Conservation (phyloP, 805 yeast genomes). For the Danielia oregonensis region DNA sequence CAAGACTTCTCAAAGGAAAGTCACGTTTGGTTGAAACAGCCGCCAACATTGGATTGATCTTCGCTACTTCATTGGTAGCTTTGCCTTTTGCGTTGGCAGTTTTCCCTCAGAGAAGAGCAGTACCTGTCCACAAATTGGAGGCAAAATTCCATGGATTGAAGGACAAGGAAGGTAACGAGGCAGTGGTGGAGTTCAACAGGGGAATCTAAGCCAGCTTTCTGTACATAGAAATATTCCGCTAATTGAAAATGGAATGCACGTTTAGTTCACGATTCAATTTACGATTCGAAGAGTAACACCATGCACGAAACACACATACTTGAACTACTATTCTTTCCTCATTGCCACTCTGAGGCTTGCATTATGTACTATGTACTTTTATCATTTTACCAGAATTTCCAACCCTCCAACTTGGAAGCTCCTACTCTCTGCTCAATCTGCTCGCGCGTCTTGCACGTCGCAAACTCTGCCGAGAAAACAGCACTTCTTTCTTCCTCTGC, state of each 20-base stretch:
- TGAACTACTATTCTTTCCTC: too few species aligned
- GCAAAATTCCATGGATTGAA: constrained; percentile 55
- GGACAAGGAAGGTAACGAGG: constrained; percentile 54
- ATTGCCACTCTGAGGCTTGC: too few species aligned
- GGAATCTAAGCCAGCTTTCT: constrained; percentile 61
- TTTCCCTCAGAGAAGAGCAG: constrained; percentile 82
- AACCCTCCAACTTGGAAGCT: constrained; percentile 36
- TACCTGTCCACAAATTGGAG: constrained; percentile 62
- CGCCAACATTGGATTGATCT: constrained; percentile 82
- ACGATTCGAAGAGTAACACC: too few species aligned
- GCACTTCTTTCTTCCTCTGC: constrained; percentile 5
- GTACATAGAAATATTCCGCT: neutral
- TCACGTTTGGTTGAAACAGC: constrained; percentile 60
- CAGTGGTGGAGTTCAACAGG: constrained; percentile 79
- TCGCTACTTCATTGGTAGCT: constrained; percentile 79
- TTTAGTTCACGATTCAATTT: neutral
- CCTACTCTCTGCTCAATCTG: constrained; percentile 50
- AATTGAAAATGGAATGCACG: neutral
- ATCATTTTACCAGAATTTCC: constrained; percentile 69
- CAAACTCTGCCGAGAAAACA: constrained; percentile 29
- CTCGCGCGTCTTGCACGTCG: constrained; percentile 30
- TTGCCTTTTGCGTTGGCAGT: constrained; percentile 94
- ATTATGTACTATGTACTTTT: too few species aligned
- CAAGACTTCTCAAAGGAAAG: constrained; percentile 59
- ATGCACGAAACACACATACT: too few species aligned